Conservation (phyloP, 495 filamentous ascomycete species). For the Usnea hakonensis region DNA sequence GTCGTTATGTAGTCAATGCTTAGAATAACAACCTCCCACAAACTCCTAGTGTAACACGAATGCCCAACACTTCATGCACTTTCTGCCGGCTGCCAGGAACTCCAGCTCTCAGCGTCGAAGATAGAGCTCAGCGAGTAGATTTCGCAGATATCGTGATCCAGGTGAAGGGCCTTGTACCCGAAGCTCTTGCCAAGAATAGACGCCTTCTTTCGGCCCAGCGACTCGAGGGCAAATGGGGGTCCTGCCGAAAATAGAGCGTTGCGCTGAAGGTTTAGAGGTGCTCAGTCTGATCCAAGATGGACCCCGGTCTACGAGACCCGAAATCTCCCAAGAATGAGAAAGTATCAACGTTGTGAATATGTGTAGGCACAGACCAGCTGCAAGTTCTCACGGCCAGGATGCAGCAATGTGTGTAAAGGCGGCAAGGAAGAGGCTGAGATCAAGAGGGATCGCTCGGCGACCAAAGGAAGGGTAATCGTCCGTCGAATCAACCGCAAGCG, state of each 20-base stretch:
- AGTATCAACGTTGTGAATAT: constrained; percentile 1
- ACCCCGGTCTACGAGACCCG: constrained; percentile 1
- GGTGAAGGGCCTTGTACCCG: not conserved
- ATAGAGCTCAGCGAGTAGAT: not conserved
- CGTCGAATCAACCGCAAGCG: constrained; percentile 16
- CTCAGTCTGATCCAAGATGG: not conserved
- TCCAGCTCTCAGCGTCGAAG: not conserved
- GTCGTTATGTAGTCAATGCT: constrained; percentile 1
- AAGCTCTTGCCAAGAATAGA: not conserved
- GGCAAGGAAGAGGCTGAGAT: constrained; percentile 9
- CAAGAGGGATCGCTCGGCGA: not conserved
- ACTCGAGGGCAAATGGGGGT: not conserved
- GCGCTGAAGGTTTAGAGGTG: not conserved
- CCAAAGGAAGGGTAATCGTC: constrained; percentile 6
- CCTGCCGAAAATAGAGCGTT: not conserved
- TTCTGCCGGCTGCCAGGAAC: not conserved
- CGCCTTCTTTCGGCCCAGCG: not conserved
- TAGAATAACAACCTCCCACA: not conserved
- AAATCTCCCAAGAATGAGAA: not conserved
- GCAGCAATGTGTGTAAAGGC: not conserved
- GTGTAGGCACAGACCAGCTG: constrained; percentile 21
- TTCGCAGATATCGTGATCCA: not conserved
- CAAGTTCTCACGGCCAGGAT: constrained; percentile 6
- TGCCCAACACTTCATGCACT: not conserved
- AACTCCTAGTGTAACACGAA: not conserved